Conservation (phyloP, 1,284 basidiomycete species). For the Sanghuangporus weigelae region DNA sequence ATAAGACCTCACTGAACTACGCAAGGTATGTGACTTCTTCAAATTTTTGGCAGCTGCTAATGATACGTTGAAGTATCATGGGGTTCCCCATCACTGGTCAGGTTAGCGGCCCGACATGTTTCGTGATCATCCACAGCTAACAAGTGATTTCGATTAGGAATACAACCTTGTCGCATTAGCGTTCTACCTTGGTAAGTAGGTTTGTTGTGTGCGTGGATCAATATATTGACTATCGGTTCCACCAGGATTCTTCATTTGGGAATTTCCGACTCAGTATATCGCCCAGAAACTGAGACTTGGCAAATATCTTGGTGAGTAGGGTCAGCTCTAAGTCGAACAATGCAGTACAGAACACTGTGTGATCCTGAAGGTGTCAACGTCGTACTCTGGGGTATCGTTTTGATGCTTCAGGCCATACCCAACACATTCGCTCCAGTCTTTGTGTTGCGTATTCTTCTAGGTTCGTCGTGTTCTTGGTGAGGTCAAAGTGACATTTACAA, state of each 20-base stretch:
- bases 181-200: constrained; percentile 49
- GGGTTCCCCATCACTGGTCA: constrained; percentile 58
- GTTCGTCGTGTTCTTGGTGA: constrained; percentile 25
- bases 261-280: constrained; percentile 64
- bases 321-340: not conserved
- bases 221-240: not conserved
- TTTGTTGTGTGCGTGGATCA: too few relatives aligned
- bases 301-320: constrained; percentile 50
- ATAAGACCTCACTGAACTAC: constrained; percentile 66
- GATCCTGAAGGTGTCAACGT: constrained; percentile 47
- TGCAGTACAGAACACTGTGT: not conserved
- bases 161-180: constrained; percentile 65
- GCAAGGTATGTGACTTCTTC: constrained; percentile 38
- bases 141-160: constrained; percentile 29
- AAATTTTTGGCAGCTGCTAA: constrained; percentile 8
- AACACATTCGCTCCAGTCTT: constrained; percentile 58
- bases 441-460: constrained; percentile 54
- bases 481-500: not conserved
- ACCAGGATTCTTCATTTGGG: constrained; percentile 54
- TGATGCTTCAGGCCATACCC: constrained; percentile 57
- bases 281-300: constrained; percentile 55
- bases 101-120: constrained; percentile 28
- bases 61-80: constrained; percentile 44
- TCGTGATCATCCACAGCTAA: not conserved
- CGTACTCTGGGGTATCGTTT: constrained; percentile 52